Evolutionary conservation across 2,329 filamentous ascomycete species (phyloP).

Genomic region (Cercospora brassicicola): DNA sequence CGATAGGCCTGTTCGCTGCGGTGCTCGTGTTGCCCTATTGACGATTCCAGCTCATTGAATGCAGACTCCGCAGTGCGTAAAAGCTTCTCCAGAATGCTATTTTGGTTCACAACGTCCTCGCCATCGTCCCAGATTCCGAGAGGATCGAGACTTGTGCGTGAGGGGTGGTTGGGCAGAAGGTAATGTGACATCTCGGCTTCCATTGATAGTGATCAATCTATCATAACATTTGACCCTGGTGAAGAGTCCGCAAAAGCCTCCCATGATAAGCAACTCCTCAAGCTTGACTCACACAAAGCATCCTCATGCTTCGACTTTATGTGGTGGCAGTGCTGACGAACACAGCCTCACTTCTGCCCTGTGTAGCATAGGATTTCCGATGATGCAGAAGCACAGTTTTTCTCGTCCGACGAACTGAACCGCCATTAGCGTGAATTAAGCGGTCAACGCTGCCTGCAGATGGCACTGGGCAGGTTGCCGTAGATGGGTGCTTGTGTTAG

Average conservation of each 20-base stretch:
- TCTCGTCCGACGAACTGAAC: background rate
- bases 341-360: background rate
- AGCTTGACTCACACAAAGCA: background rate
- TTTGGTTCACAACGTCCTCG: slow-evolving; percentile 6
- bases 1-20: background rate
- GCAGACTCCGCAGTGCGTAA: background rate
- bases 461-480: background rate
- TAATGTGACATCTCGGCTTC: background rate
- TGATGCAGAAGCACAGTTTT: background rate
- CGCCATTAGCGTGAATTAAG: background rate
- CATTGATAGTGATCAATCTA: background rate
- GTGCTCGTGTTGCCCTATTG: background rate
- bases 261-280: background rate
- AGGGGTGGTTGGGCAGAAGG: slow-evolving; percentile 12
- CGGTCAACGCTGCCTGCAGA: background rate
- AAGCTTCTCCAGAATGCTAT: background rate
- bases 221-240: background rate
- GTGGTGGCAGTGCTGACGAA: background rate
- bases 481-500: background rate
- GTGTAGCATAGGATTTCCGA: background rate
- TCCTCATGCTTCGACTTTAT: background rate
- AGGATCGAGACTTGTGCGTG: slow-evolving; percentile 14
- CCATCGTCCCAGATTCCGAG: slow-evolving; percentile 13
- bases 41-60: background rate
- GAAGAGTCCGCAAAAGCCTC: background rate